Conservation (phyloP, 2,329 filamentous ascomycete genomes). For the Calonectria henricotiae region DNA sequence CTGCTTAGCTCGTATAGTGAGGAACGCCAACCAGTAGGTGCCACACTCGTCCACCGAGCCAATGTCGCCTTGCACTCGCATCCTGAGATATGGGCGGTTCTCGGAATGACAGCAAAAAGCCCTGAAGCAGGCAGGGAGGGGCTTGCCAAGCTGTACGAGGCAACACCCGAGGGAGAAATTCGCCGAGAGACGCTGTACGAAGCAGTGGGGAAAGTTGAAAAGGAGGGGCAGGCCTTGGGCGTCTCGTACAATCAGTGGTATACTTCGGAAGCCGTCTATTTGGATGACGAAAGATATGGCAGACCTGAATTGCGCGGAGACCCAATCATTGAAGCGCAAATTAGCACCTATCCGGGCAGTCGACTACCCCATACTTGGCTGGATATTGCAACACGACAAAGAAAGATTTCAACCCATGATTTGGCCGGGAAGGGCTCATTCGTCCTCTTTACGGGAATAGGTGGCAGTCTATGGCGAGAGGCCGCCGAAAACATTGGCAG, state of each 20-base stretch:
- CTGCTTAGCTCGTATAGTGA: conserved; percentile 63
- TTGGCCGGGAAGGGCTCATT: conserved; percentile 29
- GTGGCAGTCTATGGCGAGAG: conserved; percentile 14
- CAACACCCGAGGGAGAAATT: conserved; percentile 2
- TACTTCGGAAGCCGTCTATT: conserved; percentile 55
- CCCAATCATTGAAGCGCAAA: neutral
- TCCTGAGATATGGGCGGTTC: conserved; percentile 61
- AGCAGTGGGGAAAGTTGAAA: neutral
- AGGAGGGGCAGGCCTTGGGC: neutral
- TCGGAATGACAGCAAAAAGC: conserved; percentile 55
- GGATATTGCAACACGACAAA: conserved; percentile 63
- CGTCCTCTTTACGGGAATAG: conserved; percentile 29
- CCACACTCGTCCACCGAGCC: conserved; percentile 67
- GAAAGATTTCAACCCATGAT: conserved; percentile 26
- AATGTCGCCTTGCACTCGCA: conserved; percentile 73
- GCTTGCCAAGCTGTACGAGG: neutral
- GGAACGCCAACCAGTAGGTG: conserved; percentile 68
- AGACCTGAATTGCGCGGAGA: neutral
- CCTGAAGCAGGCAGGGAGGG: neutral
- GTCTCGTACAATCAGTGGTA: conserved; percentile 3
- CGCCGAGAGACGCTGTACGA: neutral
- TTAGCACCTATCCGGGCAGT: conserved; percentile 72
- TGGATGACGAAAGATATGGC: conserved; percentile 53
- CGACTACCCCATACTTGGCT: conserved; percentile 77
- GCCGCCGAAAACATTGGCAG: neutral